Evolutionary conservation across 768 basidiomycete genomes (phyloP).

Genomic region (Coprinellus micaceus): DNA sequence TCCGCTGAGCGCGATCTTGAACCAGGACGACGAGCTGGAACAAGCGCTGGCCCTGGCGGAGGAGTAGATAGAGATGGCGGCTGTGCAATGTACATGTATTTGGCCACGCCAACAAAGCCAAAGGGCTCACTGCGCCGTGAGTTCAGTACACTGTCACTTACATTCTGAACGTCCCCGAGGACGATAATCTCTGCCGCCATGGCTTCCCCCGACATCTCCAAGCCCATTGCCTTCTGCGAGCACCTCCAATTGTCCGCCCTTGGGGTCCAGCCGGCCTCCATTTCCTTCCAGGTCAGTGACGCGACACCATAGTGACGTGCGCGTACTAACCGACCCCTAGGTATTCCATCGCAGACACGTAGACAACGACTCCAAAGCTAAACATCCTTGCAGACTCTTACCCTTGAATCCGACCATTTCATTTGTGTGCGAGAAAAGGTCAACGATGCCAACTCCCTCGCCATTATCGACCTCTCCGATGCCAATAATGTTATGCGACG

Average conservation of each 20-base stretch:
- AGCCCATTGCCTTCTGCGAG: slow-evolving; percentile 87
- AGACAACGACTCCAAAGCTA: neutral
- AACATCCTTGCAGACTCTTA: slow-evolving; percentile 60
- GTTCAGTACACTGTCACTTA: slow-evolving; percentile 1
- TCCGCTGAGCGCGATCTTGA: slow-evolving; percentile 47
- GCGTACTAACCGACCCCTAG: slow-evolving; percentile 31
- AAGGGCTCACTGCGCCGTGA: slow-evolving; percentile 2
- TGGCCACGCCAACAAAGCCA: slow-evolving; percentile 15
- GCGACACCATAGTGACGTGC: slow-evolving; percentile 33
- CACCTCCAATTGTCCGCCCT: slow-evolving; percentile 93
- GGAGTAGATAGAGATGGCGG: slow-evolving; percentile 24
- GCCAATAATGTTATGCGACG: slow-evolving; percentile 95
- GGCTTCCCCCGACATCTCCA: slow-evolving; percentile 50
- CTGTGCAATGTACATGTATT: slow-evolving; percentile 9
- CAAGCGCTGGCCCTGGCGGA: slow-evolving; percentile 67
- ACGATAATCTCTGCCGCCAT: slow-evolving; percentile 27
- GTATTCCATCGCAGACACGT: slow-evolving; percentile 22
- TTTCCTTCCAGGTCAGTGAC: slow-evolving; percentile 86
- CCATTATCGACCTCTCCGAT: slow-evolving; percentile 96
- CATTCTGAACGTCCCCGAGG: slow-evolving; percentile 5
- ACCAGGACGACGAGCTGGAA: slow-evolving; percentile 71
- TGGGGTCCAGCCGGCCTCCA: slow-evolving; percentile 93
- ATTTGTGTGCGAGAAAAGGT: slow-evolving; percentile 97
- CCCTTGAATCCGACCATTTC: slow-evolving; percentile 96
- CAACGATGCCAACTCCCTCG: slow-evolving; percentile 94